Conservation (phyloP, 441 rosid genomes). For the Jatropha podagrica region DNA sequence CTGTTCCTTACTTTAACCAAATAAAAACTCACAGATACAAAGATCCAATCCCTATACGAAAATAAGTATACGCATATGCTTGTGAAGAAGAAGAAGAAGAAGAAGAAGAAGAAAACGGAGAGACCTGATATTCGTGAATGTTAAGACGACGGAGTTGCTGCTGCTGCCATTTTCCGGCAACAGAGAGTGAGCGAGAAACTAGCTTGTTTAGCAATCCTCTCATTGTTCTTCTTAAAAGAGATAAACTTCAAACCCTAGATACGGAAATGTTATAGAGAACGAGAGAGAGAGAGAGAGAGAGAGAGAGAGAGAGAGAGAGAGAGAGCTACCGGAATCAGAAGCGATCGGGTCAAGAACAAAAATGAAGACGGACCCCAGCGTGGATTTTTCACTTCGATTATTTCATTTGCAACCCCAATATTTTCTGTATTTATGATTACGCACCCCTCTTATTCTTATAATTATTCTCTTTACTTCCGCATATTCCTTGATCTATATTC, state of each 20-base stretch:
- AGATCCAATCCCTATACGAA: conserved; percentile 4
- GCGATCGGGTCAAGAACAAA: conserved; percentile 22
- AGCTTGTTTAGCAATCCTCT: conserved; percentile 78
- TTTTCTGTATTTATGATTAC: background rate
- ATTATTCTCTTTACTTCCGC: too few species aligned
- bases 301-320: background rate
- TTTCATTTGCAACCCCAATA: conserved; percentile 7
- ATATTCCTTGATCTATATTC: too few species aligned
- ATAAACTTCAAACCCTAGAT: conserved; percentile 9
- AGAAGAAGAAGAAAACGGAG: background rate
- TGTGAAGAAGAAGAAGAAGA: background rate
- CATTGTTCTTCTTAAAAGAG: conserved; percentile 37
- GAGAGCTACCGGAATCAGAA: conserved; percentile 18
- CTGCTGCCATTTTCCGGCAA: conserved; percentile 82
- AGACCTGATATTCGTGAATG: conserved; percentile 95
- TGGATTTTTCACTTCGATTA: background rate
- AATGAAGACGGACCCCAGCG: conserved; percentile 12
- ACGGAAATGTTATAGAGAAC: conserved; percentile 14
- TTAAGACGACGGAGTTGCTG: conserved; percentile 98
- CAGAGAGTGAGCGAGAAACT: conserved; percentile 71
- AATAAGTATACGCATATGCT: background rate
- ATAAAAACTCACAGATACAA: conserved; percentile 3
- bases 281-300: background rate
- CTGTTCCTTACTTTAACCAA: conserved; percentile 1
- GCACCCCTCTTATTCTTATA: background rate